phyloP scores from a whole-genome alignment of 2,329 filamentous ascomycete genomes.

The Colletotrichum viniferum region DNA sequence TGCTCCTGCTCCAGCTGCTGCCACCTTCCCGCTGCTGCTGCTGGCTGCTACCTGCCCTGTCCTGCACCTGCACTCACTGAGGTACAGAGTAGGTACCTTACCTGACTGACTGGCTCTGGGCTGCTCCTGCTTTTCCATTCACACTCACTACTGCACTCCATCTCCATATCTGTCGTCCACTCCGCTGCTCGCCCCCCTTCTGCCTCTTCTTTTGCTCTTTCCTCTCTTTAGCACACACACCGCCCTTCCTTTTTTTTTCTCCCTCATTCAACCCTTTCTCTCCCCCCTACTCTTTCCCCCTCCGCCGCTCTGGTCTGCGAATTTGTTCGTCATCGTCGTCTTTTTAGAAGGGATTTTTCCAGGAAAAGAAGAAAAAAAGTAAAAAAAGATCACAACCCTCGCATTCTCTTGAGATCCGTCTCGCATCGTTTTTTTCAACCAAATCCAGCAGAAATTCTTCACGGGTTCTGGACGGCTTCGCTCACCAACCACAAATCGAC shows the following conservation, averaged over 20 bases:
- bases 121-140: constrained; percentile 27
- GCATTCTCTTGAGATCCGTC: constrained; percentile 21
- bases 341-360: constrained; percentile 22
- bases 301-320: constrained; percentile 24
- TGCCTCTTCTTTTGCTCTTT: constrained; percentile 34
- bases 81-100: neutral
- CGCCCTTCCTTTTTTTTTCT: constrained; percentile 33
- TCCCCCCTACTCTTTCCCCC: constrained; percentile 28
- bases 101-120: neutral
- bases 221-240: constrained; percentile 33
- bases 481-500: neutral
- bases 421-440: constrained; percentile 22
- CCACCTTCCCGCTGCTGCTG: constrained; percentile 6
- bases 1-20: neutral
- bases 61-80: neutral
- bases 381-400: neutral
- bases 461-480: constrained; percentile 18
- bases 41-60: neutral
- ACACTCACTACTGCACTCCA: constrained; percentile 33
- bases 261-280: constrained; percentile 30
- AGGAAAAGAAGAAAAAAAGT: constrained; percentile 8
- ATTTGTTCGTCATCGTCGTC: constrained; percentile 32
- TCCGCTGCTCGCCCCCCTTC: constrained; percentile 30
- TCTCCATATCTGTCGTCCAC: constrained; percentile 30
- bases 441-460: neutral